Evolutionary conservation across 345 rosid species (phyloP).

Genomic region (Passiflora organensis): DNA sequence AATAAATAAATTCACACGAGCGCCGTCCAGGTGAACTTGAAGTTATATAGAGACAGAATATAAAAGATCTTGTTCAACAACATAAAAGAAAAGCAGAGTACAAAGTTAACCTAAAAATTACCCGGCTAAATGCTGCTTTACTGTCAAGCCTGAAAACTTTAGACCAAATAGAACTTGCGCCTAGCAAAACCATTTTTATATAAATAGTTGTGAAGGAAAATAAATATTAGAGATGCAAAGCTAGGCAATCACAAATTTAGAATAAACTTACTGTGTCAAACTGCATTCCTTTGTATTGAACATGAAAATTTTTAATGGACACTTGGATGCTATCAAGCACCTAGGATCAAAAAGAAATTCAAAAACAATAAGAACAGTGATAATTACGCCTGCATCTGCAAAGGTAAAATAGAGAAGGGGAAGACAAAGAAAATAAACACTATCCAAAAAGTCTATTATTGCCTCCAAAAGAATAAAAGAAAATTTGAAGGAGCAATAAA

Average conservation of each 20-base stretch:
- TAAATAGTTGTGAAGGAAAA: slow-evolving; percentile 3
- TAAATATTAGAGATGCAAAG: not conserved
- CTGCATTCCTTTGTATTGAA: slow-evolving; percentile 49
- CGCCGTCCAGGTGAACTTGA: too few species aligned
- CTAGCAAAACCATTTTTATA: slow-evolving; percentile 32
- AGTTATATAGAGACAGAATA: too few species aligned
- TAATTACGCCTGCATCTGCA: not conserved
- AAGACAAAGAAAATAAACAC: not conserved
- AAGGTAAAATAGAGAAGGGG: slow-evolving; percentile 3
- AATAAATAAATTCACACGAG: too few species aligned
- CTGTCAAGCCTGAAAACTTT: slow-evolving; percentile 76
- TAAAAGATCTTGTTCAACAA: too few species aligned
- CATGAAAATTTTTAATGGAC: slow-evolving; percentile 71
- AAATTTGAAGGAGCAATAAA: not conserved
- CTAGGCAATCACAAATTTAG: not conserved
- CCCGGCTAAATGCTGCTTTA: slow-evolving; percentile 70
- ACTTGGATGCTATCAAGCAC: slow-evolving; percentile 82
- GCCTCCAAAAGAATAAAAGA: not conserved
- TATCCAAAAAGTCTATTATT: not conserved
- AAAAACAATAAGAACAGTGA: not conserved
- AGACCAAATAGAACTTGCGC: slow-evolving; percentile 57
- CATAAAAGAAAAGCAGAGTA: slow-evolving; percentile 4
- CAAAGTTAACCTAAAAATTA: slow-evolving; percentile 35
- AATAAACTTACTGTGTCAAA: slow-evolving; percentile 48
- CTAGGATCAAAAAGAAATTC: slow-evolving; percentile 30